These are phyloP conservation scores for Rhodotorula sp. DNA, from an alignment of 1,284 basidiomycete species.

Conservation along the genomic window DNA sequence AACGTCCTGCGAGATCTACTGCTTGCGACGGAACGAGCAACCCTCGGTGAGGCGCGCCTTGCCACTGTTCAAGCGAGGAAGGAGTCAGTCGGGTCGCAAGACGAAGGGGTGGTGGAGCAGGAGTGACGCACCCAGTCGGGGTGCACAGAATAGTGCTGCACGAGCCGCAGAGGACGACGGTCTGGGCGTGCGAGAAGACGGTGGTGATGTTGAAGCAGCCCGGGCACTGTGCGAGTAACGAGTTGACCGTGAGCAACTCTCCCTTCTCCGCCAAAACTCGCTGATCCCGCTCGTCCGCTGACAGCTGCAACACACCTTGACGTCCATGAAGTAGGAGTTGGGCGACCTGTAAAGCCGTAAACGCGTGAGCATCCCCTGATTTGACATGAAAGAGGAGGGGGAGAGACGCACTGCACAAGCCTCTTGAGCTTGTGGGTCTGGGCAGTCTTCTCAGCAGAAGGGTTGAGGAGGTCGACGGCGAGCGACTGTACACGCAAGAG, in stretches of 20 bases:
- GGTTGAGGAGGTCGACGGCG: conserved; percentile 97
- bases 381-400: background rate
- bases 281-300: background rate
- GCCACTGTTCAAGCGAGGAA: background rate
- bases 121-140: conserved; percentile 83
- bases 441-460: conserved; percentile 79
- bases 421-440: conserved; percentile 93
- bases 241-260: background rate
- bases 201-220: conserved; percentile 91
- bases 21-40: conserved; percentile 38
- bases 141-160: conserved; percentile 96
- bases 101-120: too few relatives aligned
- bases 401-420: conserved; percentile 74
- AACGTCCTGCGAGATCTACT: conserved; percentile 21
- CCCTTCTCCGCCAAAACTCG: background rate
- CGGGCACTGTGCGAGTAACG: conserved; percentile 45
- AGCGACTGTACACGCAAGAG: conserved; percentile 68
- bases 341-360: conserved; percentile 51
- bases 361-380: background rate
- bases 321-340: conserved; percentile 99
- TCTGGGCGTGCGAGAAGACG: conserved; percentile 93
- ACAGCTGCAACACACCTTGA: conserved; percentile 63
- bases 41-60: conserved; percentile 19
- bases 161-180: conserved; percentile 85
- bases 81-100: background rate